Evolutionary conservation across 2,329 filamentous ascomycete species (phyloP), one percentile per base, ranked within the genome.

Genomic region (Chaetomium globosum): DNA sequence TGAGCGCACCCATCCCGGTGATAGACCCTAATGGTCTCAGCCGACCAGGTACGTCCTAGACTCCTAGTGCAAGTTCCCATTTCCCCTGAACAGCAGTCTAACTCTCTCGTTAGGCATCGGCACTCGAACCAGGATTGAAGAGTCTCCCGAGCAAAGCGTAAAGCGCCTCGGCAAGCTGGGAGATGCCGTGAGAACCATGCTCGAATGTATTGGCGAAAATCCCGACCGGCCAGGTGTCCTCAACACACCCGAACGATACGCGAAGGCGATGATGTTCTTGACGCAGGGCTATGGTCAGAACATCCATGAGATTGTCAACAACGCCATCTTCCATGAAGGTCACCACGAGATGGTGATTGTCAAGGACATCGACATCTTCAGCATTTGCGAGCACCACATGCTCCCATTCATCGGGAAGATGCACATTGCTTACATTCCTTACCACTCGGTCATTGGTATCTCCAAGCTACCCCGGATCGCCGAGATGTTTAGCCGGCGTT

Each of bases 361-460:
- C 65, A 97, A 96, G 80, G 93, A 98, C 74, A 98, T 99, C 73
- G 93, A 97, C 75, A 86, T 98, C 16, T 96, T 93, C 78, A 94
- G 90, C 69, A 82, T 98, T 48, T 98, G 95, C 81, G 95, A 99
- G 80, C 95, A 99, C 77, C 95, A 99, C 75, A 84, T 99, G 75
- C 93, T 98, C 10, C 95, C 95, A 0, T 99, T 99, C 74, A 94
- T 87, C 2, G 95, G 95, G 73, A 98, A 97, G 92, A 97, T 98
- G 91, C 95, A 98, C 80, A 97, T 99, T 73, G 95, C 93, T 64
- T 99, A 99, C 78, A 97, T 99, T 69, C 95, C 95, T 33, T 88
- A 89, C 74, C 87, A 92, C 75, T 88, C 93, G 65, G 93, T 99
- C 59, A 92, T 99, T 68, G 95, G 95, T 54, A 88, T 99, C 59